Evolutionary conservation across 106 monocot species (phyloP), one percentile per base, ranked within the genome.

Genomic region (Allium fistulosum): DNA sequence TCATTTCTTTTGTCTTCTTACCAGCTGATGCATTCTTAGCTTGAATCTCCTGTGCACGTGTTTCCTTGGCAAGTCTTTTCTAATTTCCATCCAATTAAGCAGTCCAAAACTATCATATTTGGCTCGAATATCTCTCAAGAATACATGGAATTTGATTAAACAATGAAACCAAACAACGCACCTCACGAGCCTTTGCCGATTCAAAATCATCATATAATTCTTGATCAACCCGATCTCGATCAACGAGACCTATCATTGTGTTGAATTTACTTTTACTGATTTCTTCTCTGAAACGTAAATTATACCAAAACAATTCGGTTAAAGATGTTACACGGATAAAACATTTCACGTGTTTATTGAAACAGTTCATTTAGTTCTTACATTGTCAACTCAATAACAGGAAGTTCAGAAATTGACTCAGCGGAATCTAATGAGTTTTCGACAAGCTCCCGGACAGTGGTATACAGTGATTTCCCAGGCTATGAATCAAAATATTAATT

Each of bases 391-490:
- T 99, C 97, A 66, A 99, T 72, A 0, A 53, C 69, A 57, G 97
- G 97, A 53, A 92, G 81, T 73, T 80, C 84, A n/a, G 86, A 87
- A 66, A 92, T 90, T n/a, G 97, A 92, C 77, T 99, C 97, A 0
- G 97, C 92, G 13, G 97, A 92, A 83, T 99, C 97, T 52, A 99
- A 86, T 14, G 97, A 74, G 64, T 99, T 99, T 72, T 99, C 97
- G 46, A 92, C 92, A 51, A 99, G 80, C 77, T 99, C 97, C 59
- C 97, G 58, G 18, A 99, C 77, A 11, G 97, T 99, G 5, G 97
- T 99, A 73, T 90, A 99, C 48, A 92, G 62, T 27, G 97, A 99
- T 61, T 99, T 99, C 45, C 97, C 97, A 17, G 92, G 92, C 97
- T 92, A 66, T 46, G 60, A 51, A 62, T 46, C 53, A 51, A 80